A percentile compares a stretch with the other conserved stretches of the same genome.
Conservation (phyloP, 2,329 filamentous ascomycete species). For the Colletotrichum eremochloae region DNA sequence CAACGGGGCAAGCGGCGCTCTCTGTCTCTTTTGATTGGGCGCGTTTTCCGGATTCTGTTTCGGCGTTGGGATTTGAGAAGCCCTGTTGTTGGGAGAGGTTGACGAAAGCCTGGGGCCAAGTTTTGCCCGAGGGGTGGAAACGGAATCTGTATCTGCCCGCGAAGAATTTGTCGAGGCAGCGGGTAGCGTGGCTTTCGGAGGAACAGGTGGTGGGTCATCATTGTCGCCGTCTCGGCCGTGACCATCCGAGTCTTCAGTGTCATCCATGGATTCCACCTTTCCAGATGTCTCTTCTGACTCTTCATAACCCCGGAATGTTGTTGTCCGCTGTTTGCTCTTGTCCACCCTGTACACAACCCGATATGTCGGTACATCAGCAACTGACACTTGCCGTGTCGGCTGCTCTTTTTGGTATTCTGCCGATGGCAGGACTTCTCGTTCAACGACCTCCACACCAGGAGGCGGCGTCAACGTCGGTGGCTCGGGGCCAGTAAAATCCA, state of each 20-base stretch:
- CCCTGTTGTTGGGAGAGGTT: conserved; percentile 15
- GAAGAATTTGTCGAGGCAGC: background rate
- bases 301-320: conserved; percentile 52
- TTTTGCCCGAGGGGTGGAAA: conserved; percentile 25
- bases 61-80: conserved; percentile 44
- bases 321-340: conserved; percentile 63
- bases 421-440: conserved; percentile 63
- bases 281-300: conserved; percentile 49
- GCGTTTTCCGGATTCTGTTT: conserved; percentile 50
- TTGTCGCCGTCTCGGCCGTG: conserved; percentile 14
- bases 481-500: conserved; percentile 69
- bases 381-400: conserved; percentile 42
- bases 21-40: conserved; percentile 63
- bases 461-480: conserved; percentile 66
- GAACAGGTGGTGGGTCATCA: conserved; percentile 39
- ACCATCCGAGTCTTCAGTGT: conserved; percentile 39
- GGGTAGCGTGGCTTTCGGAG: conserved; percentile 41
- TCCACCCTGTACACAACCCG: conserved; percentile 72
- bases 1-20: conserved; percentile 52
- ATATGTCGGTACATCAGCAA: conserved; percentile 55
- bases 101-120: conserved; percentile 21
- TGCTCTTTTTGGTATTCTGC: conserved; percentile 47
- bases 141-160: conserved; percentile 7
- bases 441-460: conserved; percentile 70
- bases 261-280: conserved; percentile 48